Evolutionary conservation across 2,329 filamentous ascomycete genomes (phyloP).

Genomic region (Monosporascus sp.): DNA sequence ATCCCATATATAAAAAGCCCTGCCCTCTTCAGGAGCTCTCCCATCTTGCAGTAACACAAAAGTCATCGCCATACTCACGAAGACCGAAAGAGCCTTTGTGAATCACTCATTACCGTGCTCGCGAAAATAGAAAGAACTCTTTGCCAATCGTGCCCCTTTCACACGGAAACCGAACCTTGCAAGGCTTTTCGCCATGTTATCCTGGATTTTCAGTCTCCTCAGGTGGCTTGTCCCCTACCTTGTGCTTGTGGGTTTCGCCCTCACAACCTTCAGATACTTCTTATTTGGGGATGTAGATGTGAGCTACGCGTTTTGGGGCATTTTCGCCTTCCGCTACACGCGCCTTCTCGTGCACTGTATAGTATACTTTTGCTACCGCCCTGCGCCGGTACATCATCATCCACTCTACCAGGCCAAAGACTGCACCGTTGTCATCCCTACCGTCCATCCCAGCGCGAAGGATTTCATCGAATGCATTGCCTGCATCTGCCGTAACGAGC

Average conservation of each 20-base stretch:
- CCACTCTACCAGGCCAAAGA: constrained; percentile 32
- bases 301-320: neutral
- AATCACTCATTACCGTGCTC: no score
- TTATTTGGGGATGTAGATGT: neutral
- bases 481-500: constrained; percentile 34
- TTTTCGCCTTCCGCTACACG: neutral
- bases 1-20: no score
- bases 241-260: neutral
- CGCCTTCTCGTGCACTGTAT: neutral
- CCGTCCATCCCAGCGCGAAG: constrained; percentile 36
- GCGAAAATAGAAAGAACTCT: no score
- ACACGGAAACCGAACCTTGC: neutral
- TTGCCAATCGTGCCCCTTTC: no score
- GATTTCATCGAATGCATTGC: constrained; percentile 38
- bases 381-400: constrained; percentile 20
- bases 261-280: neutral
- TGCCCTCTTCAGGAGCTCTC: no score
- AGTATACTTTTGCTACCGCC: constrained; percentile 25
- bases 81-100: no score
- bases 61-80: no score
- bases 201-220: neutral
- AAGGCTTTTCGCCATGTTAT: neutral
- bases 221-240: neutral
- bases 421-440: constrained; percentile 49
- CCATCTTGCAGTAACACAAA: no score